A percentile compares a stretch with the other conserved stretches of the same genome.
Evolutionary conservation across 2,329 filamentous ascomycete genomes (phyloP).

Genomic region (Neofusicoccum sp.): DNA sequence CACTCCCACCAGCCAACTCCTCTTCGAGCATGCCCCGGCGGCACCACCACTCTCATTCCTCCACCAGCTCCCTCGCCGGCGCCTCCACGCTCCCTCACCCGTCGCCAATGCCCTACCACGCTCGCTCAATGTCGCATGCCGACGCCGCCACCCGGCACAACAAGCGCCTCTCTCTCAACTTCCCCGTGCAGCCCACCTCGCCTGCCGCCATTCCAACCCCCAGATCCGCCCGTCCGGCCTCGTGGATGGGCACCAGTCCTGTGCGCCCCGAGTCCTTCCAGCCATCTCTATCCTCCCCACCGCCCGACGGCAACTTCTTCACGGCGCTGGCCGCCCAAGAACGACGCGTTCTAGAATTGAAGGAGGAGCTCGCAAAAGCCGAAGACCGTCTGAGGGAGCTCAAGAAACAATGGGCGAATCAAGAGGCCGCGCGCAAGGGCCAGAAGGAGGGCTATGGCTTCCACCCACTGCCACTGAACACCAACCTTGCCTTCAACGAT

Average conservation of each 20-base stretch:
- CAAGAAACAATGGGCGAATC: slow-evolving; percentile 78
- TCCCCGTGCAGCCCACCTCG: slow-evolving; percentile 32
- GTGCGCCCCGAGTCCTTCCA: slow-evolving; percentile 26
- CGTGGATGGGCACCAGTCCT: slow-evolving; percentile 37
- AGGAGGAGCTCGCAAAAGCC: slow-evolving; percentile 82
- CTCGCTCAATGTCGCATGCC: slow-evolving; percentile 34
- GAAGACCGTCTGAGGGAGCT: slow-evolving; percentile 73
- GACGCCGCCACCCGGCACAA: slow-evolving; percentile 34
- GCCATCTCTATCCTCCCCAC: slow-evolving; percentile 1
- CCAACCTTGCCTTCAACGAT: slow-evolving; percentile 37
- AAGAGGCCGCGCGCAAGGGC: slow-evolving; percentile 74
- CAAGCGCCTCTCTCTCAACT: slow-evolving; percentile 50
- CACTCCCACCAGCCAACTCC: slow-evolving; percentile 11
- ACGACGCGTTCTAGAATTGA: slow-evolving; percentile 82
- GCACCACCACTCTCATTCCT: slow-evolving; percentile 14
- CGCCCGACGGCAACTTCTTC: slow-evolving; percentile 58
- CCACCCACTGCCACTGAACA: slow-evolving; percentile 57
- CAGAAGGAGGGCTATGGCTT: slow-evolving; percentile 37
- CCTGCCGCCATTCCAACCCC: slow-evolving; percentile 35
- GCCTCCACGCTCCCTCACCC: slow-evolving; percentile 23
- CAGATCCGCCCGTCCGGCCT: slow-evolving; percentile 37
- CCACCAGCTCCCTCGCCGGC: slow-evolving; percentile 12
- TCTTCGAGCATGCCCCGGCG: slow-evolving; percentile 1
- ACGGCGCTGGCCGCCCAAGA: slow-evolving; percentile 91
- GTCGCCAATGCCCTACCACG: slow-evolving; percentile 26